These are phyloP conservation scores for Barnettozyma botsteinii DNA, from an alignment of 805 yeast species.

Conservation along the genomic window DNA sequence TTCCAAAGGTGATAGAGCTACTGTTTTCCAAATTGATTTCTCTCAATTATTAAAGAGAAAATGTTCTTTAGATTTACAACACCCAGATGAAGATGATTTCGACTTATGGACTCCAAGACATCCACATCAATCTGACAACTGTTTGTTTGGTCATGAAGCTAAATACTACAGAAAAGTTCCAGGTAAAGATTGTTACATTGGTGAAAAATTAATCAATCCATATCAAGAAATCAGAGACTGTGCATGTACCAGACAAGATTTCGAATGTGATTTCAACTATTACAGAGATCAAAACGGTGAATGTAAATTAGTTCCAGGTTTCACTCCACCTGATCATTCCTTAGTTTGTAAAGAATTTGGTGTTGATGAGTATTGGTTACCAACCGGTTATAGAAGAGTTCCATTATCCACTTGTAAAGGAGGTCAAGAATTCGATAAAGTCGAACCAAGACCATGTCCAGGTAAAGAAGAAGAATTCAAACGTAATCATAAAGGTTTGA, in stretches of 20 bases:
- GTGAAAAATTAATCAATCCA: constrained; percentile 52
- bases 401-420: constrained; percentile 83
- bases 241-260: constrained; percentile 79
- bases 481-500: constrained; percentile 46
- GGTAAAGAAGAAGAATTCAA: constrained; percentile 68
- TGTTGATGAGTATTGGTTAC: constrained; percentile 68
- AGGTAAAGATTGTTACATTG: constrained; percentile 61
- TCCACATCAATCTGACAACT: constrained; percentile 43
- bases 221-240: constrained; percentile 59
- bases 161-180: constrained; percentile 53
- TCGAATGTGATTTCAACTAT: constrained; percentile 90
- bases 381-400: constrained; percentile 88
- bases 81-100: constrained; percentile 48
- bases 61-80: constrained; percentile 44
- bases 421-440: constrained; percentile 66
- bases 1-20: constrained; percentile 40
- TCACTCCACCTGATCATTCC: constrained; percentile 57
- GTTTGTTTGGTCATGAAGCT: constrained; percentile 69
- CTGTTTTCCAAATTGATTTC: constrained; percentile 54
- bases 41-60: constrained; percentile 43
- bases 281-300: constrained; percentile 69
- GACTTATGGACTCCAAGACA: constrained; percentile 59
- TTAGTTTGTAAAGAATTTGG: constrained; percentile 53
- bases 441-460: constrained; percentile 73
- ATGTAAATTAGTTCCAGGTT: constrained; percentile 77